These are phyloP conservation scores for Decorospora gaudefroyi DNA, from an alignment of 2,329 filamentous ascomycete genomes.

Conservation along the genomic window DNA sequence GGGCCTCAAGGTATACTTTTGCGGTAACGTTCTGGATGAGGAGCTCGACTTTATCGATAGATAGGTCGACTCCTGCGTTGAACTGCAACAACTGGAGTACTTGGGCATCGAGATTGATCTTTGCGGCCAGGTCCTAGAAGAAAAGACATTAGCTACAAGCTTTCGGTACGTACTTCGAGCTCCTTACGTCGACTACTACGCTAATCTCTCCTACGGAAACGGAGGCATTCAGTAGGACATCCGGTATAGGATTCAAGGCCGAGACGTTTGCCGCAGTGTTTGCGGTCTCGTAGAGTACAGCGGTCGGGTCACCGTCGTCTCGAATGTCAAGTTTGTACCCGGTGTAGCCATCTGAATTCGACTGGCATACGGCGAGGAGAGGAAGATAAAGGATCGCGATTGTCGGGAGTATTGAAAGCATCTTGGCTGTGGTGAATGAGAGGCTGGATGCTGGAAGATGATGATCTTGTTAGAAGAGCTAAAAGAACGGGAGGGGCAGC, in stretches of 20 bases:
- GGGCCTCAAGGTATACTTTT: slow-evolving; percentile 63
- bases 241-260: slow-evolving; percentile 55
- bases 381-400: slow-evolving; percentile 42
- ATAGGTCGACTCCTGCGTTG: slow-evolving; percentile 64
- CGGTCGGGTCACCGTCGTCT: slow-evolving; percentile 56
- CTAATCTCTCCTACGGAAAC: slow-evolving; percentile 63
- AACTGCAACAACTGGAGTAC: slow-evolving; percentile 63
- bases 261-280: slow-evolving; percentile 54
- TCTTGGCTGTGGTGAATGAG: slow-evolving; percentile 21
- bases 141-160: too few species aligned
- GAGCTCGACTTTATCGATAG: slow-evolving; percentile 61
- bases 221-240: slow-evolving; percentile 64
- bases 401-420: slow-evolving; percentile 32
- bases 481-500: slow-evolving; percentile 17
- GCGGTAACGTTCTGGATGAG: slow-evolving; percentile 63
- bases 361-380: slow-evolving; percentile 40
- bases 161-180: too few species aligned
- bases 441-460: slow-evolving; percentile 33
- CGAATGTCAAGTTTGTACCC: slow-evolving; percentile 58
- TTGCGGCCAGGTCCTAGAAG: slow-evolving; percentile 65
- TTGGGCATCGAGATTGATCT: slow-evolving; percentile 64
- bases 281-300: slow-evolving; percentile 60
- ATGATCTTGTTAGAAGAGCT: slow-evolving; percentile 22
- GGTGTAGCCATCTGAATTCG: slow-evolving; percentile 56
- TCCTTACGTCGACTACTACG: slow-evolving; percentile 61